Evolutionary conservation across 2,329 filamentous ascomycete genomes (phyloP), one percentile per base, ranked within the genome.

Genomic region (Coniochaeta pulveracea): DNA sequence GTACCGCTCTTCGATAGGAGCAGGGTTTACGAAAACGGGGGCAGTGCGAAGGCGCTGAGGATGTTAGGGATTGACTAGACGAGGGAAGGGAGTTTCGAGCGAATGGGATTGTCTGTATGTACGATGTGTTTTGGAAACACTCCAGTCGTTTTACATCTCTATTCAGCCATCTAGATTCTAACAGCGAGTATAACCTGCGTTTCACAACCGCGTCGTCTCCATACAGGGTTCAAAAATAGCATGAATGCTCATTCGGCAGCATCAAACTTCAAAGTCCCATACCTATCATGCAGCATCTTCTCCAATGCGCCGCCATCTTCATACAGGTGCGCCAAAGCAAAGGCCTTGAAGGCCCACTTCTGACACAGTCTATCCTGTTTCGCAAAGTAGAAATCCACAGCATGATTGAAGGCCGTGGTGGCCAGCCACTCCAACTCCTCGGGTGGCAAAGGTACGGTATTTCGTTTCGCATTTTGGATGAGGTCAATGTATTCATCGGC

Each of bases 381-480:
- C 2, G 56, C 58, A 10, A 66, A 63, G 44, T 73, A 76, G n/a
- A 72, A 63, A 45, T 86, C 80, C 5, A 85, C 61, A 0, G 71
- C 76, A 38, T 76, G 75, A 43, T 88, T 88, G 52, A 81, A 85
- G 0, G 71, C 60, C 5, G 66, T 73, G 1, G 72, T 71, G 0
- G 75, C 72, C n/a, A 91, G 67, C 79, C 81, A 91, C 46, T 85
- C 77, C 1, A 88, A 56, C 47, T 91, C 84, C 4, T 70, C 65
- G 1, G 58, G 45, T 0, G 83, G 81, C 47, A 84, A 5, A 5
- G 28, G 28, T 6, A 21, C n/a, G 3, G 7, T 31, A 7, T 14
- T 21, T 14, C 5, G 2, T 2, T 3, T 16, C 18, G 28, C 15
- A n/a, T 21, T 19, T 2, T 7, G 9, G 6, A 22, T 6, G 18